Base-by-base conservation (phyloP, 2,329 filamentous ascomycete species). In the Pyricularia sp. region DNA sequence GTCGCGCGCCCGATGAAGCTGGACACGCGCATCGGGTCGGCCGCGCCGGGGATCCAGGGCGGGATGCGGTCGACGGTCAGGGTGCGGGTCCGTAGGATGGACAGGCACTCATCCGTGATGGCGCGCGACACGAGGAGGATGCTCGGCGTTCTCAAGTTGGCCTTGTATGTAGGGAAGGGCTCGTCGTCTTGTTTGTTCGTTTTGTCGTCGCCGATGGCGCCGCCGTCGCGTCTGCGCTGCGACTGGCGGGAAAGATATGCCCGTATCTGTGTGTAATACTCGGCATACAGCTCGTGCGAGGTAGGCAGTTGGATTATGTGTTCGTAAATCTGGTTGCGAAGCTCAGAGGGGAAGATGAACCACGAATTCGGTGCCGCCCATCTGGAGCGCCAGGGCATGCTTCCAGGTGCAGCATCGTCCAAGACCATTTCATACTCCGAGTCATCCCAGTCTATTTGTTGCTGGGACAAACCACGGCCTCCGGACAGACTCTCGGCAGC, bases 61-160 rank as follows among this genome's bases (percentile, higher is more conserved):
- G 75, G 74, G 9, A 75, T 69, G n/a, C 71, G 71, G 68, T 77
- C 74, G 62, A 77, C 69, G 64, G 74, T 66, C 59, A 76, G 70
- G 26, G 67, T 60, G 10, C 68, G 68, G 1, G 70, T 60, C 22
- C 67, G 68, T 0, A 76, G 68, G 4, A 74, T 28, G 35, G 68
- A 68, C 10, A 74, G 65, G n/a, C 72, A 72, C 68, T 76, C 75
- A 33, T 65, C 65, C 1, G 74, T 75, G 62, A 76, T 72, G 65
- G 70, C 68, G 62, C 71, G 73, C 67, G 73, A 75, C 60, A 76
- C 72, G 10, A 77, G 71, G 9, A 76, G 70, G 31, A 76, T 72
- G 16, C 71, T 72, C 2, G 74, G 73, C 4, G 74, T 74, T 59
- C 60, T 65, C 16, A 73, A 66, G 49, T 26, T 16, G 53, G 35